Evolutionary conservation across 2,329 filamentous ascomycete genomes (phyloP).

Genomic region (Diaporthe sp.): DNA sequence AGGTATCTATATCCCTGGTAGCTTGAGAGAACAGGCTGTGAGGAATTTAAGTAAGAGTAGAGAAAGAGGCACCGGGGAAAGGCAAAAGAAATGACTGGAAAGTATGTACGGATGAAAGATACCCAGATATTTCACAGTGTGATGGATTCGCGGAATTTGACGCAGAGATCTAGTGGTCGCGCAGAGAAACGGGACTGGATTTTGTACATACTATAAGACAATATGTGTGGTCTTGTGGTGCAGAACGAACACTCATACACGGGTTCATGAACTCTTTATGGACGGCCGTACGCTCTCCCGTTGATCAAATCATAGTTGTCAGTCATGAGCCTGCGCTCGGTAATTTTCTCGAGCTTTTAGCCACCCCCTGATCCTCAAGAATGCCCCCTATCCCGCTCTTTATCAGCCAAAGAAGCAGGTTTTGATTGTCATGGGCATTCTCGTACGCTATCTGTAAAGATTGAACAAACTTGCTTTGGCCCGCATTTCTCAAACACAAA

Average conservation of each 20-base stretch:
- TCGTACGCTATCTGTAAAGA: too few species aligned
- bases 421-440: too few species aligned
- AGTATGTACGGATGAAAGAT: background rate
- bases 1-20: constrained; percentile 21
- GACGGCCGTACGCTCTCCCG: background rate
- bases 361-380: constrained; percentile 52
- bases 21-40: constrained; percentile 9
- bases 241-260: constrained; percentile 1
- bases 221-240: background rate
- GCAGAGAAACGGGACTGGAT: background rate
- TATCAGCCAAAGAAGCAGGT: constrained; percentile 76
- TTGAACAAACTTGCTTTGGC: too few species aligned
- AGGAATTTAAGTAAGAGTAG: constrained; percentile 10
- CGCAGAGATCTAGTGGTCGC: background rate
- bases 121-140: background rate
- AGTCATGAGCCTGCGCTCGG: constrained; percentile 74
- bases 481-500: too few species aligned
- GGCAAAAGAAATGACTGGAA: background rate
- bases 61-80: background rate
- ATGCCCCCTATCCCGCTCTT: too few species aligned
- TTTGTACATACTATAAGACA: background rate
- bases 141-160: background rate
- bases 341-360: constrained; percentile 62
- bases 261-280: background rate
- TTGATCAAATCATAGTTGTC: constrained; percentile 39